Percentiles rank a stretch among this genome's conserved stretches.
These are phyloP conservation scores for Claviceps spartinae DNA, from an alignment of 2,329 filamentous ascomycete genomes.

Conservation along the genomic window DNA sequence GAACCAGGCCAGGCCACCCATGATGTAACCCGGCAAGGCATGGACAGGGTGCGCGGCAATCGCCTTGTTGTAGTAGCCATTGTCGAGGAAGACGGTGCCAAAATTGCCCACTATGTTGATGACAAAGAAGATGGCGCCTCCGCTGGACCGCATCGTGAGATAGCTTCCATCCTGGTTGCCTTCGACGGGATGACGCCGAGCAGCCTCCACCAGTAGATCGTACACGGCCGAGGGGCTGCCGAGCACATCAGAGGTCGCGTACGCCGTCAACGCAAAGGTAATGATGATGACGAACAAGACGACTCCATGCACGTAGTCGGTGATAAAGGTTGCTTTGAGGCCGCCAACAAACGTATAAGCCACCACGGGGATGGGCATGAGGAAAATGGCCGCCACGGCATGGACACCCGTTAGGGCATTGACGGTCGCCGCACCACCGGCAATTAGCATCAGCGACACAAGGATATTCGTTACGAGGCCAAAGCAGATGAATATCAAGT, in stretches of 20 bases:
- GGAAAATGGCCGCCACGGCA: constrained; percentile 55
- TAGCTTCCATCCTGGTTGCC: constrained; percentile 76
- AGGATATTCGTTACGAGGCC: constrained; percentile 75
- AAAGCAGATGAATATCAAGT: constrained; percentile 70
- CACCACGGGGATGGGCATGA: constrained; percentile 26
- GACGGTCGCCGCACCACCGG: constrained; percentile 56
- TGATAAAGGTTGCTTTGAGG: constrained; percentile 78
- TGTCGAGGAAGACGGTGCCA: constrained; percentile 72
- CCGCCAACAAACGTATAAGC: constrained; percentile 67
- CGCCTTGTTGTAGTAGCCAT: constrained; percentile 86
- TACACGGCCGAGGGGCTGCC: constrained; percentile 69
- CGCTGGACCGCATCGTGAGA: constrained; percentile 58
- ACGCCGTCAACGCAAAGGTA: constrained; percentile 70
- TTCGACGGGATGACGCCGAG: constrained; percentile 55
- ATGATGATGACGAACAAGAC: constrained; percentile 75
- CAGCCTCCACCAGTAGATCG: constrained; percentile 59
- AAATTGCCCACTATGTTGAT: constrained; percentile 82
- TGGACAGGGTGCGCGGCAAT: constrained; percentile 78
- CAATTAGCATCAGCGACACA: constrained; percentile 79
- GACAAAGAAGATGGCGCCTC: constrained; percentile 80
- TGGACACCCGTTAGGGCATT: constrained; percentile 27
- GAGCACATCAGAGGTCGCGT: constrained; percentile 56
- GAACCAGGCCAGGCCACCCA: constrained; percentile 81
- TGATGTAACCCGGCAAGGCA: constrained; percentile 76
- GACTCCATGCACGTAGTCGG: constrained; percentile 79